Evolutionary conservation across 2,329 filamentous ascomycete species (phyloP).

Genomic region (Graphilbum fragrans): DNA sequence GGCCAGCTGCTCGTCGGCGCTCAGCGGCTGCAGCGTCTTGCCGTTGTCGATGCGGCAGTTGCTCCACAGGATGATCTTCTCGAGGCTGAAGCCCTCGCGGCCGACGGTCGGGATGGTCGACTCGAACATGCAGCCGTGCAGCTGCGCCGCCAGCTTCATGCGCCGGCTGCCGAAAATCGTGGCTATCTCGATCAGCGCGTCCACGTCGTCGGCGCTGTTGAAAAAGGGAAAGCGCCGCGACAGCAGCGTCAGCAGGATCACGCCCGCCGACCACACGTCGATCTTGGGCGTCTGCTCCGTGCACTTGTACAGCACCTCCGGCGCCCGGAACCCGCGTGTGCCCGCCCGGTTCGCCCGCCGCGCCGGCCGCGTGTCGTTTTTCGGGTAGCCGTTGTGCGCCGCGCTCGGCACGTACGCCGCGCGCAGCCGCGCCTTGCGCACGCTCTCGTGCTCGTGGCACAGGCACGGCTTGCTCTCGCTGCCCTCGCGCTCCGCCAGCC

Average conservation of each 20-base stretch:
- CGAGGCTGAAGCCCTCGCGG: slow-evolving; percentile 70
- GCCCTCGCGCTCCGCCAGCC: slow-evolving; percentile 78
- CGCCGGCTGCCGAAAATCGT: slow-evolving; percentile 80
- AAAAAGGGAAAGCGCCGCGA: slow-evolving; percentile 94
- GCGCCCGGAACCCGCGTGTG: slow-evolving; percentile 88
- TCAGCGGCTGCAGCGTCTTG: slow-evolving; percentile 31
- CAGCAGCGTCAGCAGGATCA: slow-evolving; percentile 92
- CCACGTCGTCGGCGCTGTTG: slow-evolving; percentile 95
- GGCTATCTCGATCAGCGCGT: slow-evolving; percentile 93
- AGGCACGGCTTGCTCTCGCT: slow-evolving; percentile 68
- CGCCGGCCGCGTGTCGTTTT: slow-evolving; percentile 77
- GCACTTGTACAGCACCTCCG: slow-evolving; percentile 94
- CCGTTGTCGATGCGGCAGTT: slow-evolving; percentile 54
- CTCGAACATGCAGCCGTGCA: slow-evolving; percentile 88
- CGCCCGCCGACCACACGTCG: slow-evolving; percentile 92
- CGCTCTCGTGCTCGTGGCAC: slow-evolving; percentile 56
- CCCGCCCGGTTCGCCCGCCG: slow-evolving; percentile 88
- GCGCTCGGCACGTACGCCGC: slow-evolving; percentile 44
- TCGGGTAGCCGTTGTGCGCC: slow-evolving; percentile 62
- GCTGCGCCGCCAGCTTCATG: slow-evolving; percentile 70
- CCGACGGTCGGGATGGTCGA: slow-evolving; percentile 87
- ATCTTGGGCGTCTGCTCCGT: slow-evolving; percentile 89
- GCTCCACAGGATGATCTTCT: slow-evolving; percentile 93
- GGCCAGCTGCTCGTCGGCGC: slow-evolving; percentile 57
- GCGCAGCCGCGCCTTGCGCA: slow-evolving; percentile 48